Base-by-base conservation (phyloP, 495 filamentous ascomycete species). In the Corynascus novoguineensis region DNA sequence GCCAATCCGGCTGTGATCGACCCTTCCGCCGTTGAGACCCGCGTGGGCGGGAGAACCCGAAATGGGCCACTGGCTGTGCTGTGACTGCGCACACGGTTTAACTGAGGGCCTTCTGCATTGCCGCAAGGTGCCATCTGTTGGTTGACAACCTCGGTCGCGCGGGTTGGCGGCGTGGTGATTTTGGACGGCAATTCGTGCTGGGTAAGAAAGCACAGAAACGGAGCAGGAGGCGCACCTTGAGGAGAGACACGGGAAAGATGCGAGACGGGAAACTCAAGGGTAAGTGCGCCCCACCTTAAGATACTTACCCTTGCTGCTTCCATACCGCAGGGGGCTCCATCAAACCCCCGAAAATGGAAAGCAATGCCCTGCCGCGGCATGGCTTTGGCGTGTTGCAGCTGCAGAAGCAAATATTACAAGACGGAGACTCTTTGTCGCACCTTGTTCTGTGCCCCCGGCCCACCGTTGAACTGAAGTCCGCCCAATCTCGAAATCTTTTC, bases 321-420 rank as follows among this genome's bases (percentile, higher is more conserved):
- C 49, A 17, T 52, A 6, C 34, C 49, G 49, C 49, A 51, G 37
- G 24, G 21, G 50, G n/a, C 29, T 40, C 19, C 37, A 41, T 15
- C 14, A 38, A 15, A n/a, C 19, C 35, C 37, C 28, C 51, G 19
- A 21, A 40, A 27, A 34, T n/a, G 38, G 51, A 47, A 42, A 34
- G 41, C 19, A 11, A 44, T 27, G 28, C 19, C 41, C 27, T 28
- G 40, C 51, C 34, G 21, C 12, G 50, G 25, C 37, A 46, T 53
- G 49, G 53, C 22, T 41, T 47, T 50, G 48, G 61, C 38, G 50
- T 55, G 57, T 53, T 48, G 57, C 53, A 58, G 49, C 31, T 32
- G 46, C 31, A 49, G 44, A 44, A 53, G 11, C 10, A 44, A 31
- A 25, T 44, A 54, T 34, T 54, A n/a, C 21, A 46, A 47, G 21